A percentile compares a stretch with the other conserved stretches of the same genome.
Evolutionary conservation across 2,329 filamentous ascomycete genomes (phyloP).

Genomic region (Chrysosporium keratinophilum): DNA sequence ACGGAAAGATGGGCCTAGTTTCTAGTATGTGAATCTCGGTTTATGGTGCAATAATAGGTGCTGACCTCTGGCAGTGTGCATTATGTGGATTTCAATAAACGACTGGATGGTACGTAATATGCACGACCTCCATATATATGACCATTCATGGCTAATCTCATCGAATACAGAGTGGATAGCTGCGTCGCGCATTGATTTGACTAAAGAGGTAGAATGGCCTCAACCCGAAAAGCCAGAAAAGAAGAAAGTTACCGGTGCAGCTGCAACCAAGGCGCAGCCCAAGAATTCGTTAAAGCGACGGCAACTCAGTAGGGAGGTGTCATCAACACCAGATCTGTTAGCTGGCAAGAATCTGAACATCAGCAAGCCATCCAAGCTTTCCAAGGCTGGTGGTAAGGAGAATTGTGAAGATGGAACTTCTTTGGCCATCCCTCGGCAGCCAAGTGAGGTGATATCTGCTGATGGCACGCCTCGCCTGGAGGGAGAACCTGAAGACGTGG

Average conservation of each 20-base stretch:
- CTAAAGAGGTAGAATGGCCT: constrained; percentile 91
- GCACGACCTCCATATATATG: not conserved
- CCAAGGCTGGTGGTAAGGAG: constrained; percentile 51
- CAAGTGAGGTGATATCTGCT: constrained; percentile 29
- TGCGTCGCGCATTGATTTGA: constrained; percentile 69
- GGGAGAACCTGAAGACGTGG: constrained; percentile 31
- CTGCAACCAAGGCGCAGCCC: constrained; percentile 45
- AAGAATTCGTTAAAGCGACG: constrained; percentile 50
- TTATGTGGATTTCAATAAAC: constrained; percentile 97
- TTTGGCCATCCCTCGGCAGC: constrained; percentile 24
- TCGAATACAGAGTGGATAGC: constrained; percentile 68
- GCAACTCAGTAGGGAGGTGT: constrained; percentile 45
- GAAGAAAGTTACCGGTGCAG: constrained; percentile 55
- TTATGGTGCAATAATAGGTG: constrained; percentile 11
- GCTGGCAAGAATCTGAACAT: constrained; percentile 42
- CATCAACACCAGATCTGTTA: constrained; percentile 45
- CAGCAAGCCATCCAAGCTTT: constrained; percentile 38
- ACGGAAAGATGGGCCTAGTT: constrained; percentile 75
- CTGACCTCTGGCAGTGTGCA: constrained; percentile 52
- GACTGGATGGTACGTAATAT: constrained; percentile 45
- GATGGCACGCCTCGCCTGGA: constrained; percentile 33
- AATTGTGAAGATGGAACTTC: constrained; percentile 42
- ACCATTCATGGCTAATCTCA: constrained; percentile 23
- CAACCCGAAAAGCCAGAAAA: constrained; percentile 83
- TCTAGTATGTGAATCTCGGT: constrained; percentile 47